These are phyloP conservation scores for Ophiostoma sp. DNA, from an alignment of 2,329 filamentous ascomycete genomes.

Conservation along the genomic window DNA sequence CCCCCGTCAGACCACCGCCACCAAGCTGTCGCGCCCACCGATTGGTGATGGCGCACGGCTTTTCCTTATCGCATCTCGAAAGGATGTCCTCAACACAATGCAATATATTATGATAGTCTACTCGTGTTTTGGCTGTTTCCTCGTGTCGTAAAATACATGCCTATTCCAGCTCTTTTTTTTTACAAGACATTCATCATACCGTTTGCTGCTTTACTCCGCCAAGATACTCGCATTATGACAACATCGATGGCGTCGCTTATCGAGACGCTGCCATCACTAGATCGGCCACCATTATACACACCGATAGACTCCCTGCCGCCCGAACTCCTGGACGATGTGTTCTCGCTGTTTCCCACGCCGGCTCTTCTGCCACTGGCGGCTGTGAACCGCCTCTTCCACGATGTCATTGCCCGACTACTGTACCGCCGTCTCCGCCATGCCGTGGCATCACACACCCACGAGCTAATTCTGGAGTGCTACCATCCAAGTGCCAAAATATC, in stretches of 20 bases:
- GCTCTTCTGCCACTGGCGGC: constrained; percentile 30
- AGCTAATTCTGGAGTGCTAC: constrained; percentile 72
- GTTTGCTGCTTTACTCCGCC: background rate
- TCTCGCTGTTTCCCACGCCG: constrained; percentile 30
- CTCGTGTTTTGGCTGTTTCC: background rate
- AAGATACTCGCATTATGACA: background rate
- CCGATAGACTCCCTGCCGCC: constrained; percentile 11
- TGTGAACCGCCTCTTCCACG: constrained; percentile 33
- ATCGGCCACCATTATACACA: background rate
- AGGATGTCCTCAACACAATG: background rate
- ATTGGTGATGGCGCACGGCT: background rate
- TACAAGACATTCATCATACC: too few species aligned
- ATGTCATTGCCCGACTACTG: constrained; percentile 30
- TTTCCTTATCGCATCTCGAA: constrained; percentile 1
- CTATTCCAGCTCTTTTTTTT: too few species aligned
- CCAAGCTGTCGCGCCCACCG: background rate
- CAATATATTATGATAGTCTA: background rate
- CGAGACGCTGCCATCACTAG: background rate
- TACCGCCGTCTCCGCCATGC: constrained; percentile 39
- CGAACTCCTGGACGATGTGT: constrained; percentile 34
- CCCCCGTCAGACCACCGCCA: constrained; percentile 7
- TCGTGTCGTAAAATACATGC: background rate
- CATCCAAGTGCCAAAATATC: constrained; percentile 64
- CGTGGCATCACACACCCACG: constrained; percentile 54
- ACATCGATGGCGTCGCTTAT: constrained; percentile 9